phyloP scores from a whole-genome alignment of 495 filamentous ascomycete species.

The Peziza echinospora region DNA sequence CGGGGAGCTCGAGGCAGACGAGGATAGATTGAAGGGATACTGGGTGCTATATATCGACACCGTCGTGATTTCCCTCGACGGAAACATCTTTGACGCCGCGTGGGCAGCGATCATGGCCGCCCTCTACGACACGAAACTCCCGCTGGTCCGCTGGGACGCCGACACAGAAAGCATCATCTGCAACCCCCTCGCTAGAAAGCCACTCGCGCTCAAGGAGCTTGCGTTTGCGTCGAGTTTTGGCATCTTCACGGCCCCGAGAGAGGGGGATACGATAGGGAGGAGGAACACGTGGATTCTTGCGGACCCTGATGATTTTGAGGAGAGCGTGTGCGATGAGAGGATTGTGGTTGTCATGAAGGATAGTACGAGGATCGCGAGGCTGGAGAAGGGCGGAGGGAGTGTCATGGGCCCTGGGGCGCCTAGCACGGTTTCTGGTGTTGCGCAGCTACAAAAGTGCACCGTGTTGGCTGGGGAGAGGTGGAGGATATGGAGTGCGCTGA shows the following conservation, averaged over 20 bases:
- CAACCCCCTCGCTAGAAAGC: constrained; percentile 28
- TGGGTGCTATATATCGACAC: constrained; percentile 90
- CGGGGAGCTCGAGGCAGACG: constrained; percentile 25
- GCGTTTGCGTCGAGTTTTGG: constrained; percentile 53
- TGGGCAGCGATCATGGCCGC: constrained; percentile 72
- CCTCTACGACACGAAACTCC: constrained; percentile 57
- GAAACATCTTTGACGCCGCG: constrained; percentile 72
- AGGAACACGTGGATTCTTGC: constrained; percentile 38
- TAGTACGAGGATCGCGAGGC: constrained; percentile 12
- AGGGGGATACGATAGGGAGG: constrained; percentile 24
- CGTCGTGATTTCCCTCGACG: constrained; percentile 73
- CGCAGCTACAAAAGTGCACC: background rate
- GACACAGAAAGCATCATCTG: constrained; percentile 64
- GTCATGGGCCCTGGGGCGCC: constrained; percentile 8
- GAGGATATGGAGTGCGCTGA: background rate
- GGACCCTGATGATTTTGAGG: constrained; percentile 82
- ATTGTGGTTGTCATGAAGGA: constrained; percentile 26
- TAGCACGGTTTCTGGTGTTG: constrained; percentile 1
- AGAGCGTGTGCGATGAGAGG: constrained; percentile 52
- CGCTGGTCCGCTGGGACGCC: constrained; percentile 62
- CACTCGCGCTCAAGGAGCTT: constrained; percentile 33
- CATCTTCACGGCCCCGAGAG: constrained; percentile 49
- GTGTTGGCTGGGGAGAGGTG: background rate
- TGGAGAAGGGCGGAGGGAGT: constrained; percentile 20
- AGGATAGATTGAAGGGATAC: constrained; percentile 41